Conservation (phyloP, 2,329 filamentous ascomycete genomes). For the Aureobasidium sp. region DNA sequence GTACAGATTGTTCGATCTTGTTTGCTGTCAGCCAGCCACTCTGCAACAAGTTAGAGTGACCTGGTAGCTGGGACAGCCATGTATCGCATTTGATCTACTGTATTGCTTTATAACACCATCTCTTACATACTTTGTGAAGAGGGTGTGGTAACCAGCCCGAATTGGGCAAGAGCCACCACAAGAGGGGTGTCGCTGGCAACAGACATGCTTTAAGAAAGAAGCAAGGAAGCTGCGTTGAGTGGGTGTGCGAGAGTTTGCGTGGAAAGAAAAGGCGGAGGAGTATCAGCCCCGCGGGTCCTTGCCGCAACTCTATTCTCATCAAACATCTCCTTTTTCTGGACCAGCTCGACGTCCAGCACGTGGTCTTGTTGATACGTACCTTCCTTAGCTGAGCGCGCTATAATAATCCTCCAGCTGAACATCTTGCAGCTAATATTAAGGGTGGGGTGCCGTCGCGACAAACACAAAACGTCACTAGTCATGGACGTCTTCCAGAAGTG, state of each 20-base stretch:
- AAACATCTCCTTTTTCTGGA: constrained; percentile 10
- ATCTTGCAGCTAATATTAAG: background rate
- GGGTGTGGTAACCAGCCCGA: background rate
- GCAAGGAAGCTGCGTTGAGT: background rate
- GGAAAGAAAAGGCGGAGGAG: background rate
- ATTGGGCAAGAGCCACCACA: background rate
- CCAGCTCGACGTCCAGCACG: background rate
- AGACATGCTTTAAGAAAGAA: background rate
- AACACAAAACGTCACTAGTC: background rate
- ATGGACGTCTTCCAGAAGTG: constrained; percentile 34
- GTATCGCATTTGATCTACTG: background rate
- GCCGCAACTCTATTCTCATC: constrained; percentile 2
- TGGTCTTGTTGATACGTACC: background rate
- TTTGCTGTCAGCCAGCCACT: constrained; percentile 13
- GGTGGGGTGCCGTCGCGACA: background rate
- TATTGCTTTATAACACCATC: constrained; percentile 2
- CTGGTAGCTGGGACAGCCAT: background rate
- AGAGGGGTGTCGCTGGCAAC: background rate
- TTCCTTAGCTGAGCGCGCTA: background rate
- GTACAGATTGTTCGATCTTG: constrained; percentile 1
- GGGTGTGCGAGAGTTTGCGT: background rate
- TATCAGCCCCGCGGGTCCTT: background rate
- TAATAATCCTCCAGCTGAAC: background rate
- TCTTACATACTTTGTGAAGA: background rate
- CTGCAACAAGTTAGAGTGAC: constrained; percentile 8